These are phyloP conservation scores for Penicillium thymicola DNA, from an alignment of 2,329 filamentous ascomycete genomes.

Conservation along the genomic window DNA sequence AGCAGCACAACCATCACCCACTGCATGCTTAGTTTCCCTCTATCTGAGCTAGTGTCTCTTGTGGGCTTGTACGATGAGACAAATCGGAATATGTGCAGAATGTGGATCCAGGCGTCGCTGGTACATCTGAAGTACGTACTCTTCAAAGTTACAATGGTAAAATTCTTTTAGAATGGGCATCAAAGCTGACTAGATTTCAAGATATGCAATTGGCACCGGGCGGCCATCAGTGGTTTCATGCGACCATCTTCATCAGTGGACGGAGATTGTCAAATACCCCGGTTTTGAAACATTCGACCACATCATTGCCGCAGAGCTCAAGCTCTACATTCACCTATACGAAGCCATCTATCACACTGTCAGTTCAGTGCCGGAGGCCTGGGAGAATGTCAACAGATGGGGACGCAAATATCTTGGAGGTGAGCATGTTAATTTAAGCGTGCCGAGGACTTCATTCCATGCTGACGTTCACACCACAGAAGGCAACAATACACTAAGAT, in stretches of 20 bases:
- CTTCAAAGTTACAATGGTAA: not conserved
- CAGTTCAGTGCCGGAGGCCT: not conserved
- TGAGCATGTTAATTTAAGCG: not conserved
- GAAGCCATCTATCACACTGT: slow-evolving; percentile 1
- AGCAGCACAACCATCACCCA: slow-evolving; percentile 9
- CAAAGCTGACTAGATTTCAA: not conserved
- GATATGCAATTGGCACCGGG: slow-evolving; percentile 8
- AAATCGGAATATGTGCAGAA: slow-evolving; percentile 6
- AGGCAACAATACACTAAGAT: not conserved
- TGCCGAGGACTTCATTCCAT: accelerated
- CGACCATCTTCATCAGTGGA: slow-evolving; percentile 4
- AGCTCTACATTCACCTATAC: slow-evolving; percentile 8
- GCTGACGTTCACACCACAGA: not conserved
- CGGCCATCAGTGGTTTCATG: slow-evolving; percentile 6
- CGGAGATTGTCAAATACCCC: slow-evolving; percentile 4
- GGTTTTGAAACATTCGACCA: slow-evolving; percentile 5
- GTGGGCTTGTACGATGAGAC: slow-evolving; percentile 1
- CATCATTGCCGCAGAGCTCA: slow-evolving; percentile 7
- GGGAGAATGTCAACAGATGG: slow-evolving; percentile 6
- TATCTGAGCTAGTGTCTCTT: not conserved
- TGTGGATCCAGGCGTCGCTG: slow-evolving; percentile 10
- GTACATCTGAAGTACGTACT: slow-evolving; percentile 7
- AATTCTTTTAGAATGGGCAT: not conserved
- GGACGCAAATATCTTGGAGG: slow-evolving; percentile 1
- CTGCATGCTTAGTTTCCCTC: slow-evolving; percentile 8